Base-by-base conservation (phyloP, 2,329 filamentous ascomycete species). In the Monosporascus sp. region DNA sequence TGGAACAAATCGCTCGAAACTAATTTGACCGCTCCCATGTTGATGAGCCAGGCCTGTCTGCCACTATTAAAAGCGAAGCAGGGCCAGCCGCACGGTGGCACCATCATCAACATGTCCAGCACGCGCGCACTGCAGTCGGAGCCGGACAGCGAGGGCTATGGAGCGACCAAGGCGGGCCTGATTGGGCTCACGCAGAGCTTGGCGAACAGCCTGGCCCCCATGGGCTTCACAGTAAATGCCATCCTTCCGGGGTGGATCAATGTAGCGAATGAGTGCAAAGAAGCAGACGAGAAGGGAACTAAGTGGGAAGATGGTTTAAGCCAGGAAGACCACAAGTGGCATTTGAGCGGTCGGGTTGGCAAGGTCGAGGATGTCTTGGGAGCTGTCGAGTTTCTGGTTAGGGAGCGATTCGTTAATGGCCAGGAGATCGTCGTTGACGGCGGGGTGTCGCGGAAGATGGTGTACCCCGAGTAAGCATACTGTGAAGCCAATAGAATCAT, bases 201-300 rank as follows among this genome's bases (percentile, higher is more conserved):
- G 72, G 71, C 74, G 11, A 69, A 76, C 7, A 75, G 72, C 39
- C 63, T 79, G 15, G 67, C 72, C 48, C 61, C 65, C 3, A 69
- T 72, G 45, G 69, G 70, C 11, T 71, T 80, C 25, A 66, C 75
- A 5, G 74, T 77, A 25, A 80, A 78, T 55, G 70, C 75, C 0
- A 73, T 80, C 17, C 59, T 78, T 37, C 77, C 75, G 0, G 77
- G 77, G 0, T 80, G 77, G 78, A 77, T 81, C 47, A 70, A 79
- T 58, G 77, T 79, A 7, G 65, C 60, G 47, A 67, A 77, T 46
- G 64, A 67, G 54, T 61, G 60, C 52, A 59, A 54, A 39, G 61
- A 56, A 24, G 64, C 63, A 9, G 64, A 79, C 58, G 70, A 72
- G 58, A 62, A 67, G 41, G 69, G 69, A 0, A 55, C 49, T 47